A percentile compares a stretch with the other conserved stretches of the same genome.
These are phyloP conservation scores for Obba rivulosa DNA, from an alignment of 768 basidiomycete genomes.

Conservation along the genomic window DNA sequence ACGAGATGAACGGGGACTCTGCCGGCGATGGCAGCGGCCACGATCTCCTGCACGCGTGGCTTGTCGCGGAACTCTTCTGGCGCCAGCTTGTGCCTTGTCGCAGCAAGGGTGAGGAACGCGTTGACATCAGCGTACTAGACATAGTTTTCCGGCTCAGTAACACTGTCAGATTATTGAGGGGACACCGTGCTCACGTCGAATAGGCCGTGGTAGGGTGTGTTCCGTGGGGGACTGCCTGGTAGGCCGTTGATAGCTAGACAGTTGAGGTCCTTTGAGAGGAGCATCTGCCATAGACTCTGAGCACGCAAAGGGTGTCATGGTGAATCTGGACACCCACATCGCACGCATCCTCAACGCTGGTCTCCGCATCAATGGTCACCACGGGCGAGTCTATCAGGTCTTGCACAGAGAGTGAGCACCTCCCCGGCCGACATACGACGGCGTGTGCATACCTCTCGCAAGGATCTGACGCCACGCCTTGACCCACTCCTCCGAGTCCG, in stretches of 20 bases:
- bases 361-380: slow-evolving; percentile 62
- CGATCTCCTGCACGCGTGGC: slow-evolving; percentile 59
- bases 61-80: slow-evolving; percentile 57
- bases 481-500: slow-evolving; percentile 49
- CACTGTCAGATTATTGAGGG: neutral
- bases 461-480: slow-evolving; percentile 48
- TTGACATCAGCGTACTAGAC: slow-evolving; percentile 83
- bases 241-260: slow-evolving; percentile 59
- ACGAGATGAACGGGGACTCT: slow-evolving; percentile 70
- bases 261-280: slow-evolving; percentile 55
- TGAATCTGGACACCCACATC: no score
- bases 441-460: slow-evolving; percentile 46
- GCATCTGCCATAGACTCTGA: slow-evolving; percentile 36
- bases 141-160: neutral
- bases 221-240: slow-evolving; percentile 18
- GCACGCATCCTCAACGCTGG: slow-evolving; percentile 77
- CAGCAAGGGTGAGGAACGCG: slow-evolving; percentile 80
- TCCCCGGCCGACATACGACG: no score
- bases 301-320: no score
- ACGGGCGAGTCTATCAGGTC: slow-evolving; percentile 70
- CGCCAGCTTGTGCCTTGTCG: slow-evolving; percentile 65
- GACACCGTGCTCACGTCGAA: slow-evolving; percentile 57
- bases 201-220: slow-evolving; percentile 42
- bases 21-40: slow-evolving; percentile 69
- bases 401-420: slow-evolving; percentile 18